Percentiles rank a stretch among this genome's conserved stretches.
Evolutionary conservation across 805 yeast genomes (phyloP).

Genomic region (Cyberlindnera sargentensis): DNA sequence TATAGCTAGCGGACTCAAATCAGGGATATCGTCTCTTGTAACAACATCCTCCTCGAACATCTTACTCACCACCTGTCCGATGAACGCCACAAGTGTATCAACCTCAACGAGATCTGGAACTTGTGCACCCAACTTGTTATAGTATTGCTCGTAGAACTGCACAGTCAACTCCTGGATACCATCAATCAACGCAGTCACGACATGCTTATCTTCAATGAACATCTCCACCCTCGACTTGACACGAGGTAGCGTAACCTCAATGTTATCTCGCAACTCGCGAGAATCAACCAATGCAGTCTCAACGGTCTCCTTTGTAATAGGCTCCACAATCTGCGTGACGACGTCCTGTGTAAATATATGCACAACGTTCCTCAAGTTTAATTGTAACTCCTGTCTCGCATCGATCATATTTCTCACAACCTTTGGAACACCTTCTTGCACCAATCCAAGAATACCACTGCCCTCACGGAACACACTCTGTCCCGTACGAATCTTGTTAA

Average conservation of each 20-base stretch:
- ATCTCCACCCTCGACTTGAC: slow-evolving; percentile 42
- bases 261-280: slow-evolving; percentile 38
- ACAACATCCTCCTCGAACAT: slow-evolving; percentile 21
- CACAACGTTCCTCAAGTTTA: slow-evolving; percentile 64
- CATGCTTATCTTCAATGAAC: slow-evolving; percentile 51
- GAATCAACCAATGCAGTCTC: slow-evolving; percentile 28
- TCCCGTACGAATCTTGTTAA: slow-evolving; percentile 32
- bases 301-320: slow-evolving; percentile 26
- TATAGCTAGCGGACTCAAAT: no score
- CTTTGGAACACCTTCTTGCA: slow-evolving; percentile 66
- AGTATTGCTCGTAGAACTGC: slow-evolving; percentile 50
- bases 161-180: slow-evolving; percentile 58
- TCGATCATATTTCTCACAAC: slow-evolving; percentile 80
- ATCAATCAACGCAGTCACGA: slow-evolving; percentile 47
- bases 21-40: no score
- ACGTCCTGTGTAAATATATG: slow-evolving; percentile 53
- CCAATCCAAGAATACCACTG: slow-evolving; percentile 35
- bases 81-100: slow-evolving; percentile 49
- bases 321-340: slow-evolving; percentile 40
- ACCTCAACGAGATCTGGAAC: slow-evolving; percentile 39
- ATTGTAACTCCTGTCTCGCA: slow-evolving; percentile 64
- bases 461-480: slow-evolving; percentile 16
- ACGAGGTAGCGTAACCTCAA: slow-evolving; percentile 50
- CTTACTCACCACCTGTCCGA: slow-evolving; percentile 30
- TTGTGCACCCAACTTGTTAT: slow-evolving; percentile 22